Evolutionary conservation across 2,329 filamentous ascomycete genomes (phyloP).

Genomic region (Elsinoe necatrix): DNA sequence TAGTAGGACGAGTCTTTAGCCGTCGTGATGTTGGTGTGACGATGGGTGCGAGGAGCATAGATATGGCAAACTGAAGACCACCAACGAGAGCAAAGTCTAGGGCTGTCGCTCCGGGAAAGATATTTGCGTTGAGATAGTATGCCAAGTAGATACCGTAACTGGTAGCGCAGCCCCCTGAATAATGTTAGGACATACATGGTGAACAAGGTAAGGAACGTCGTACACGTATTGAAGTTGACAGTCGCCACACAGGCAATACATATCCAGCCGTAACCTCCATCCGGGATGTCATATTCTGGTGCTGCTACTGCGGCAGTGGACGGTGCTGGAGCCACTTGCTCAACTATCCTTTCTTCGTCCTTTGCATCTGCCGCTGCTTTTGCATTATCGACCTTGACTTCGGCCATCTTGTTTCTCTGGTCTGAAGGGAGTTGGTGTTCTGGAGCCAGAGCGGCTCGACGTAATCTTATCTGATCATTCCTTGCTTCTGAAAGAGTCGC

Average conservation of each 20-base stretch:
- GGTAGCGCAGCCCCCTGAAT: constrained; percentile 15
- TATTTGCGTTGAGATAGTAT: constrained; percentile 32
- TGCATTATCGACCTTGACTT: neutral
- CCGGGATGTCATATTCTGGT: constrained; percentile 20
- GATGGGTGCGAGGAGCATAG: constrained; percentile 30
- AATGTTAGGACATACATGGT: constrained; percentile 10
- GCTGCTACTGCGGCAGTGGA: neutral
- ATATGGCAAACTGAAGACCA: constrained; percentile 31
- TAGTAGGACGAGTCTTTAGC: constrained; percentile 24
- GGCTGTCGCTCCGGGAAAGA: constrained; percentile 29
- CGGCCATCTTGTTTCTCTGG: neutral
- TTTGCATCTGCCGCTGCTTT: neutral
- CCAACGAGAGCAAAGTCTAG: constrained; percentile 36
- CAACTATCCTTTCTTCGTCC: constrained; percentile 1
- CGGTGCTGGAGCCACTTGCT: constrained; percentile 8
- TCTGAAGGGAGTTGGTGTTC: neutral
- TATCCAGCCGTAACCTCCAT: constrained; percentile 34
- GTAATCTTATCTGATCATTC: constrained; percentile 8
- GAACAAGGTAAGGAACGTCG: constrained; percentile 18
- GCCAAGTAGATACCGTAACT: constrained; percentile 38
- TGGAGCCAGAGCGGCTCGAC: neutral
- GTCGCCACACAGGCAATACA: constrained; percentile 23
- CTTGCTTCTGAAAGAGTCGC: neutral
- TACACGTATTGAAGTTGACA: constrained; percentile 28
- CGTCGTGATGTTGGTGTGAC: constrained; percentile 26